These are phyloP conservation scores for Pyrus pyrifolia DNA, from an alignment of 306 rosid genomes.

Conservation along the genomic window DNA sequence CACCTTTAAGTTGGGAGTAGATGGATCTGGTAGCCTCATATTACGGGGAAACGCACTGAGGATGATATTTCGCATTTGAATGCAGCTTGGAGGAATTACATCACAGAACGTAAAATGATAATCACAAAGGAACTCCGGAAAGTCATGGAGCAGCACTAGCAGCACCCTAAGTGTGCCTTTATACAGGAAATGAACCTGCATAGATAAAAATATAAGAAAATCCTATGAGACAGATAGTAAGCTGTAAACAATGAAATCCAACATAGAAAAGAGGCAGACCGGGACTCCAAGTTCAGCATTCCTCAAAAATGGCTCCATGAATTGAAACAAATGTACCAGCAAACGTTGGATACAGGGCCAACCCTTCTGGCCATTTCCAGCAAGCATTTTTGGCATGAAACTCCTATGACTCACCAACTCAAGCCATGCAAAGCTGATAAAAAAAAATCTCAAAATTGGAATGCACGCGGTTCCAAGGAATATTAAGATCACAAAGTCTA, in stretches of 20 bases:
- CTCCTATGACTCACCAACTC: slow-evolving; percentile 95
- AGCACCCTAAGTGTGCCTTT: slow-evolving; percentile 96
- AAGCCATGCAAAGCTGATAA: slow-evolving; percentile 90
- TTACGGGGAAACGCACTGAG: slow-evolving; percentile 97
- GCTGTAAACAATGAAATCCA: slow-evolving; percentile 7
- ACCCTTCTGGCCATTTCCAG: slow-evolving; percentile 87
- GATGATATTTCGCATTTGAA: slow-evolving; percentile 94
- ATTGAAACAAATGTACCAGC: slow-evolving; percentile 90
- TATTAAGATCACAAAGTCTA: not conserved
- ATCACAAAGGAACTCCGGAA: slow-evolving; percentile 94
- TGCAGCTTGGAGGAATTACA: slow-evolving; percentile 94
- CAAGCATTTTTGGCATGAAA: slow-evolving; percentile 93
- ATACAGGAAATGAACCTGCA: slow-evolving; percentile 78
- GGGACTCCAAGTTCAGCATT: slow-evolving; percentile 85
- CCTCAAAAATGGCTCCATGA: slow-evolving; percentile 95
- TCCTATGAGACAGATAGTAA: not conserved
- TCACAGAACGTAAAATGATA: slow-evolving; percentile 96
- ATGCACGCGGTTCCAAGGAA: not conserved
- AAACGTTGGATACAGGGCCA: slow-evolving; percentile 84
- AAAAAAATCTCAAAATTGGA: slow-evolving; percentile 15
- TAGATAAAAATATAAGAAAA: not conserved
- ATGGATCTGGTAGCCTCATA: slow-evolving; percentile 97
- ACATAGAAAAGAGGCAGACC: slow-evolving; percentile 35
- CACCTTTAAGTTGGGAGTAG: slow-evolving; percentile 91
- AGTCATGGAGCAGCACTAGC: slow-evolving; percentile 93